Percentiles rank a stretch among this genome's conserved stretches.
Evolutionary conservation across 2,329 filamentous ascomycete genomes (phyloP).

Genomic region (Botrytis cinerea): DNA sequence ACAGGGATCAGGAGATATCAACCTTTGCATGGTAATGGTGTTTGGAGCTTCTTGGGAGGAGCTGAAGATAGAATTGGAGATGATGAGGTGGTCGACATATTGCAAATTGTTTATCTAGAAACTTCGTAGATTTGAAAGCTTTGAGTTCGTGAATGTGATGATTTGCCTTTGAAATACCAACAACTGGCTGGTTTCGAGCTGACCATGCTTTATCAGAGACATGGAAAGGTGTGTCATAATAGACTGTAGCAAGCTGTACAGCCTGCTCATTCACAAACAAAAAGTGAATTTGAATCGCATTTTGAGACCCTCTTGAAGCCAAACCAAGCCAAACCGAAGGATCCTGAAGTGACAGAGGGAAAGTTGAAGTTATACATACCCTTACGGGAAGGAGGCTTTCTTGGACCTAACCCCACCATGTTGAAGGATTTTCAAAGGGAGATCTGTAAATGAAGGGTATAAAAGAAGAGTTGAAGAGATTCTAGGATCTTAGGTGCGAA

Average conservation of each 20-base stretch:
- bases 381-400: conserved; percentile 68
- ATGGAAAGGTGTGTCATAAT: neutral
- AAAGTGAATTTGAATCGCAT: neutral
- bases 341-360: neutral
- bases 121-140: neutral
- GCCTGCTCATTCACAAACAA: neutral
- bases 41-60: neutral
- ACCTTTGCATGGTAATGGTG: neutral
- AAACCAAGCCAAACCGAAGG: neutral
- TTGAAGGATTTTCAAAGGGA: conserved; percentile 31
- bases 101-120: neutral
- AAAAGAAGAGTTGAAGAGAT: neutral
- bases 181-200: neutral
- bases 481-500: neutral
- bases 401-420: conserved; percentile 67
- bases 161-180: neutral
- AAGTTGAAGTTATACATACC: conserved; percentile 55
- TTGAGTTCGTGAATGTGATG: neutral
- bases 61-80: neutral
- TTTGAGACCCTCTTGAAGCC: too few species aligned
- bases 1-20: neutral
- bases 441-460: neutral
- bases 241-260: neutral
- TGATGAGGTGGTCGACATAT: neutral
- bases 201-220: neutral